Base-by-base conservation (phyloP, 345 rosid genomes). In the Camelina laxa region DNA sequence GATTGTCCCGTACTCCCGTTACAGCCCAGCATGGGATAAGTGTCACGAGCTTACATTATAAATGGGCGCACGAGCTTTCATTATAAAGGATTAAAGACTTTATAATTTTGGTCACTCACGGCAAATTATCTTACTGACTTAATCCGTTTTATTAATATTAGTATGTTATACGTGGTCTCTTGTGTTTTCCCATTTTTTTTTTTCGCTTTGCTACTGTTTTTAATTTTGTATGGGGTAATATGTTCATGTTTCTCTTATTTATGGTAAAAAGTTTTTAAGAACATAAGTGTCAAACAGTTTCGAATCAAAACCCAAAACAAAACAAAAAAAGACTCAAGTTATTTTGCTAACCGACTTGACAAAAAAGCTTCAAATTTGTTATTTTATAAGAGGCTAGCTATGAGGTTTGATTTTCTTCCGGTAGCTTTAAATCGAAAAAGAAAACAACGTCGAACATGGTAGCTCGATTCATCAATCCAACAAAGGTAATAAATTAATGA, bases 391-490 rank as follows among this genome's bases (percentile, higher is more conserved):
- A 68, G 45, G 22, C n/a, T 20, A 22, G n/a, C n/a, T 59, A 19
- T 14, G 21, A 69, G 12, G 30, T 44, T 17, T 17, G 39, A 4
- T 68, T 67, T 24, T 6, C 9, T 47, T 54, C 13, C 19, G 14
- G 16, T 4, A n/a, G 21, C 6, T 57, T 56, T 5, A 16, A 56
- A 33, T 16, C 13, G 22, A 38, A n/a, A 38, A 8, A n/a, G n/a
- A n/a, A 9, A 36, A 12, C 41, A 51, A 53, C 53, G 41, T 27
- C 30, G 7, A 44, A 31, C 17, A 64, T 4, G 39, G 45, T 44
- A 73, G 5, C 44, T 27, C 19, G 27, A 54, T 55, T 24, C 41
- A 64, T 73, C 49, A 44, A 17, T 50, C 61, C 31, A 70, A 27
- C 62, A 62, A 41, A 39, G 21, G 16, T 39, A 27, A 49, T 12